Evolutionary conservation across 352 stramenopile species (phyloP), one percentile per base, ranked within the genome.

Genomic region (Phytophthora pluvialis): DNA sequence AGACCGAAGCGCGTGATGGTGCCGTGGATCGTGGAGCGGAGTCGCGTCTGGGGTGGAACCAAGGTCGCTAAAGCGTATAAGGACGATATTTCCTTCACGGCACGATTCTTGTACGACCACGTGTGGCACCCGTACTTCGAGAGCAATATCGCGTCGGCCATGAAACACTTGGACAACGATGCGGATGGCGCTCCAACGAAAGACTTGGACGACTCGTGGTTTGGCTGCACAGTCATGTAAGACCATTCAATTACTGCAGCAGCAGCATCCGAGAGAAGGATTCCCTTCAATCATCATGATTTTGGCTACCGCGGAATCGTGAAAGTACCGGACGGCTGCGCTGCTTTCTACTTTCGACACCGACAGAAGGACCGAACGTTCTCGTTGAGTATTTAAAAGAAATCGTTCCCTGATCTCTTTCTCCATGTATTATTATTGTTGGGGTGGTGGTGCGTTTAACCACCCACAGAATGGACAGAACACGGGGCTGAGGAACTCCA

Each of bases 11-110:
- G 72, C 10, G 70, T 93, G 5, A 83, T 93, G 47, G 78, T 94
- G 10, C 84, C 85, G 7, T 94, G 86, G 86, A 93, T 94, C 26
- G 82, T 93, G 16, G 86, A 94, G 50, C 78, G 84, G 13, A 86
- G 74, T 58, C 81, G 83, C 28, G 63, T 92, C 5, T 93, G 84
- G 86, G 84, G 86, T 38, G 83, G 78, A 43, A 66, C 64, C 32
- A 78, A 87, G 32, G 74, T 83, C 10, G 80, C 81, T 38, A 76
- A 81, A 45, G 77, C 75, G 33, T 89, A 88, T 64, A 86, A 81
- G 57, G 83, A 89, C 47, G 83, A 94, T 36, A 73, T 94, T 13
- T 77, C 85, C 39, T 91, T 94, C 50, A 87, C 81, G 0, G 80
- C 81, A 8, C 75, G 85, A 40, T 91, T 94, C 70, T 53, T 94